Evolutionary conservation across 805 yeast genomes (phyloP), one percentile per base, ranked within the genome.

Genomic region (Jamesozyma rosinii): DNA sequence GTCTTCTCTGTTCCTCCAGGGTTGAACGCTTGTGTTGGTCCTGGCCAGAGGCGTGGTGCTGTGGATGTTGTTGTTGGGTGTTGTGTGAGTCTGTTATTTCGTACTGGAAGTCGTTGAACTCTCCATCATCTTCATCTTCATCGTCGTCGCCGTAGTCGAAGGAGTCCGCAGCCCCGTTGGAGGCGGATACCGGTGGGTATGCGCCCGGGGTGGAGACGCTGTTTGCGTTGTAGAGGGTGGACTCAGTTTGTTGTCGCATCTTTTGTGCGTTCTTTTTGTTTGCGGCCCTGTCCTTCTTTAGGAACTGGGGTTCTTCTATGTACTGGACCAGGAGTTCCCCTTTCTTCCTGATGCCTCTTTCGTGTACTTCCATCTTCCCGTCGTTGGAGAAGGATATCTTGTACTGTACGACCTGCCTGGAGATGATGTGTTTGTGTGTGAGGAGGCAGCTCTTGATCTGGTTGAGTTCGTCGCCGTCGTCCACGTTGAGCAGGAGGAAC

Each of bases 281-380:
- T 38, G 51, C 53, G n/a, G 45, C 40, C 40, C 67, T 57, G 42
- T 61, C 63, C 20, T 54, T 49, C 41, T 55, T 57, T 49, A 63
- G 48, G 42, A 49, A 59, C 13, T 49, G 50, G 15, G 63, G 41
- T 42, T 61, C 64, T 19, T 55, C 63, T 26, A 62, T 38, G 38
- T 48, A 48, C 42, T 56, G 61, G 31, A 58, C 21, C 24, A 63
- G 53, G 14, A 48, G 44, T 42, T 63, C 67, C 40, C 64, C 55
- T 43, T 62, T 63, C 45, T 59, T 63, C 41, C 52, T 53, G 31
- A 63, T 61, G n/a, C 65, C 63, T 33, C 64, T 55, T 48, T 63
- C 66, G 42, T 63, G 67, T 17, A 63, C 51, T 43, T 63, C 67
- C 65, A 62, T 62, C 46, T 63, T 63, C 8, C 67, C 67, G 43